phyloP scores from a whole-genome alignment of 805 yeast species.

The Cyberlindnera mississippiensis region DNA sequence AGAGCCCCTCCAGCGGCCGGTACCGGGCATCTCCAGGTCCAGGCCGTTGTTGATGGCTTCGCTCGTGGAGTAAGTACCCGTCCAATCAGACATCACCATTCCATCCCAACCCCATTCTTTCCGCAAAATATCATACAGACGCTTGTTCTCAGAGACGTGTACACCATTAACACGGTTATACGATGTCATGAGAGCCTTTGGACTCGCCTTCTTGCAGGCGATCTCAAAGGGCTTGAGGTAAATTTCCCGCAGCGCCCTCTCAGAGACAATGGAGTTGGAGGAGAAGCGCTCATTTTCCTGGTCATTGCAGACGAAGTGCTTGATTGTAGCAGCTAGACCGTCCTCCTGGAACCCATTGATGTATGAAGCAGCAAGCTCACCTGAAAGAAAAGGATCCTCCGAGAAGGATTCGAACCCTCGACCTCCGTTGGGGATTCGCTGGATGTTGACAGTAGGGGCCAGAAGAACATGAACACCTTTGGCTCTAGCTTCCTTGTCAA shows the following conservation, averaged over 20 bases:
- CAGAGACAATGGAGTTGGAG: conserved; percentile 45
- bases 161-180: conserved; percentile 59
- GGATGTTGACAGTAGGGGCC: conserved; percentile 49
- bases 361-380: conserved; percentile 39
- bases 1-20: conserved; percentile 41
- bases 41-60: conserved; percentile 50
- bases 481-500: conserved; percentile 51
- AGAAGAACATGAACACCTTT: conserved; percentile 47
- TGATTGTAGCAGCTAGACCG: conserved; percentile 49
- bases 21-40: conserved; percentile 65
- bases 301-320: conserved; percentile 60
- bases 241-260: conserved; percentile 59
- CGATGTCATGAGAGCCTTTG: conserved; percentile 53
- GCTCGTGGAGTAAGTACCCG: conserved; percentile 47
- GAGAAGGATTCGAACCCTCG: conserved; percentile 57
- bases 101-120: conserved; percentile 57
- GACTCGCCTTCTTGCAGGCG: conserved; percentile 48
- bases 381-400: conserved; percentile 53
- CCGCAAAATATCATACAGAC: conserved; percentile 42
- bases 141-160: conserved; percentile 44
- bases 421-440: conserved; percentile 55
- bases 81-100: conserved; percentile 58
- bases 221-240: conserved; percentile 58
- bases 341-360: conserved; percentile 49
- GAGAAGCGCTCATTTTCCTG: conserved; percentile 49